Conservation (phyloP, 148 eudicot species). For the Nyssa sinensis region DNA sequence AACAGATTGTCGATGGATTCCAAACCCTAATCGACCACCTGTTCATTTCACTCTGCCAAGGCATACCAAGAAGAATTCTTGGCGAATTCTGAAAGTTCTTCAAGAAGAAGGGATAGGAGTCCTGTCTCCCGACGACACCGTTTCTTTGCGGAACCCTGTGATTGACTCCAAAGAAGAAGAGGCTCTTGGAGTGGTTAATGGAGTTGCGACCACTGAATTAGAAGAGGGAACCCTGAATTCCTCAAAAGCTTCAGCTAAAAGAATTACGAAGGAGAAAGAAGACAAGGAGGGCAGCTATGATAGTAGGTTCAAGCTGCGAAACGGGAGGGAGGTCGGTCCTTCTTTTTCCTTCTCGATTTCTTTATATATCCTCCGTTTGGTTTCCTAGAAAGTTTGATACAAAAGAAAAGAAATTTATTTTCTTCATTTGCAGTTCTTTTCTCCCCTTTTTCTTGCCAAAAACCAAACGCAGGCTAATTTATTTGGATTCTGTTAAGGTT, state of each 20-base stretch:
- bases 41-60: conserved; percentile 16
- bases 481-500: neutral
- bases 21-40: conserved; percentile 30
- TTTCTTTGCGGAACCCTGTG: conserved; percentile 12
- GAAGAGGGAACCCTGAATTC: conserved; percentile 14
- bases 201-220: conserved; percentile 9
- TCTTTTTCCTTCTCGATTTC: neutral
- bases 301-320: conserved; percentile 56
- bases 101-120: conserved; percentile 43
- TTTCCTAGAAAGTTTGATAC: too few species aligned
- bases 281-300: conserved; percentile 33
- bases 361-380: too few species aligned
- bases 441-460: neutral
- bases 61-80: conserved; percentile 11
- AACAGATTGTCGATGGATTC: conserved; percentile 16
- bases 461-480: neutral
- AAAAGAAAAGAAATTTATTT: too few species aligned
- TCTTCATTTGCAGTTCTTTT: too few species aligned
- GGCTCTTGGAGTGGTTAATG: conserved; percentile 9
- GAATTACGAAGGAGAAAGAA: conserved; percentile 23
- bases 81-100: conserved; percentile 27
- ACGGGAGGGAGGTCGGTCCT: conserved; percentile 68
- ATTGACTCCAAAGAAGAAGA: conserved; percentile 10
- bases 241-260: neutral
- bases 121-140: conserved; percentile 37